A percentile compares a stretch with the other conserved stretches of the same genome.
Evolutionary conservation across 148 eudicot species (phyloP).

Genomic region (Chenopodium album): DNA sequence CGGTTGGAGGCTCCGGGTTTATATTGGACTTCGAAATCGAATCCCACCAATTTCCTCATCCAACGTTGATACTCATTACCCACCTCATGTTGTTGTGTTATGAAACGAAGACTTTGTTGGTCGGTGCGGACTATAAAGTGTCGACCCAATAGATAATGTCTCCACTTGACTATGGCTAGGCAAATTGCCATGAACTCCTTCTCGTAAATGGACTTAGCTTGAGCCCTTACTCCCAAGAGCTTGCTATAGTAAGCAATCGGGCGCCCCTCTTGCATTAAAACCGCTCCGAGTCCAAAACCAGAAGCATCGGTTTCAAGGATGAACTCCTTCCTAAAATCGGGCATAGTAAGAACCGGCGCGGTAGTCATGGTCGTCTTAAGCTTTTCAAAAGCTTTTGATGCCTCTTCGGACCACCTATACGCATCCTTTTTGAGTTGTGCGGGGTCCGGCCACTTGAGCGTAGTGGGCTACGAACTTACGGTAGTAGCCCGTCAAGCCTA

Average conservation of each 20-base stretch:
- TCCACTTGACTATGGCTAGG: background rate
- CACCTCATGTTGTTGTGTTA: too few relatives aligned
- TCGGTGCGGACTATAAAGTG: too few relatives aligned
- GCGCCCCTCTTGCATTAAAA: background rate
- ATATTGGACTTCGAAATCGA: too few relatives aligned
- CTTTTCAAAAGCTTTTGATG: fast-evolving
- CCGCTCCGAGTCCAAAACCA: background rate
- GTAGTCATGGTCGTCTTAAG: background rate
- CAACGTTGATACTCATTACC: too few relatives aligned
- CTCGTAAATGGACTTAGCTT: background rate
- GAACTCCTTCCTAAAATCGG: background rate
- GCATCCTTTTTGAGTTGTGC: background rate
- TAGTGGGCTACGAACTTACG: background rate
- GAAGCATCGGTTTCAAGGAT: background rate
- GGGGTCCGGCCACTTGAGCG: background rate
- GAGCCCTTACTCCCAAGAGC: background rate
- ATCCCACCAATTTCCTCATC: too few relatives aligned
- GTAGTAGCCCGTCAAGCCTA: background rate
- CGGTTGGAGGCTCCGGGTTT: too few relatives aligned
- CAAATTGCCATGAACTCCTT: background rate
- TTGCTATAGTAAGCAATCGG: background rate
- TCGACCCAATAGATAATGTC: too few relatives aligned
- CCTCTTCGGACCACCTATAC: background rate
- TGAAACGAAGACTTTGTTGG: too few relatives aligned
- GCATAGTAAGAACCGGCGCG: background rate